Conservation (phyloP, 2,329 filamentous ascomycete species). For the Colletotrichum tofieldiae region DNA sequence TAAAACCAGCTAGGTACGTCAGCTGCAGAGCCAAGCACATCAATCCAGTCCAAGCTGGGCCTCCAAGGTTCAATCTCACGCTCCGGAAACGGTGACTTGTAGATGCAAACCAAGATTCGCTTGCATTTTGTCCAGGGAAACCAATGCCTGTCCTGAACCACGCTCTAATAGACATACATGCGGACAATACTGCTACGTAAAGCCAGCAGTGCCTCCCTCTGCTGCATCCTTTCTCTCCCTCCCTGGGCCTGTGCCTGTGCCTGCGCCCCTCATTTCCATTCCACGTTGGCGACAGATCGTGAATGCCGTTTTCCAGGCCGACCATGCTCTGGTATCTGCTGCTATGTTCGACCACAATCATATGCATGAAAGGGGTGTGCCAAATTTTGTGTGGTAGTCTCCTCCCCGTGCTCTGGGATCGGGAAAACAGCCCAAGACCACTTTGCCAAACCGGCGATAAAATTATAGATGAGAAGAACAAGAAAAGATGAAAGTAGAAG, state of each 20-base stretch:
- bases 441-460: constrained; percentile 37
- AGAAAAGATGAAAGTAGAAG: constrained; percentile 41
- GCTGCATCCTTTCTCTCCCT: constrained; percentile 15
- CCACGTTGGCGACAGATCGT: constrained; percentile 39
- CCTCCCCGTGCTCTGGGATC: constrained; percentile 34
- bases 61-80: neutral
- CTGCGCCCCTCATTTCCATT: constrained; percentile 32
- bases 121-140: constrained; percentile 41
- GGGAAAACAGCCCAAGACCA: constrained; percentile 40
- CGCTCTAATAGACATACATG: constrained; percentile 42
- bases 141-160: constrained; percentile 34
- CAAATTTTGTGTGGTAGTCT: constrained; percentile 36
- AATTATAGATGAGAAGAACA: constrained; percentile 43
- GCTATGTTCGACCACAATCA: constrained; percentile 43
- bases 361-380: constrained; percentile 40
- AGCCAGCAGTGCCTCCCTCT: constrained; percentile 20
- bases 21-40: neutral
- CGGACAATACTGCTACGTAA: constrained; percentile 28
- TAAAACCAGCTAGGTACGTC: neutral
- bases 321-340: constrained; percentile 41
- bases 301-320: constrained; percentile 37
- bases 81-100: too few relatives aligned
- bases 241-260: constrained; percentile 3
- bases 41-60: neutral
- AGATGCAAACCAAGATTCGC: constrained; percentile 26